A percentile compares a stretch with the other conserved stretches of the same genome.
Conservation (phyloP, 2,329 filamentous ascomycete genomes). For the Westerdykella aurantiaca region DNA sequence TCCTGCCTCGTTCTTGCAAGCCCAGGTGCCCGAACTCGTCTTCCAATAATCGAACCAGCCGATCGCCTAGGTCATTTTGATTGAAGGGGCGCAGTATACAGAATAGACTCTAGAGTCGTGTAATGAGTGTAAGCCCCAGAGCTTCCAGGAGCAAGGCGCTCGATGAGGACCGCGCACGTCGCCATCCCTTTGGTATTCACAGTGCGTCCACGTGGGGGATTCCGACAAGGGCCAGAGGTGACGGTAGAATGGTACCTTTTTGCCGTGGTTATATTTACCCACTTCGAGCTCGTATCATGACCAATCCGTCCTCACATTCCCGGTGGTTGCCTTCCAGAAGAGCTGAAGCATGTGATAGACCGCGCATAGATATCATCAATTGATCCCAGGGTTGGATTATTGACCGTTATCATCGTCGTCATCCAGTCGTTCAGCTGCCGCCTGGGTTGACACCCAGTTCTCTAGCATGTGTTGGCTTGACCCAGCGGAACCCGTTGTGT, state of each 20-base stretch:
- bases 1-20: too few species aligned
- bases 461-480: conserved; percentile 39
- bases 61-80: too few species aligned
- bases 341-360: conserved; percentile 1
- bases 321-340: conserved; percentile 4
- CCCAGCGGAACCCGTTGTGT: conserved; percentile 12
- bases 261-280: conserved; percentile 13
- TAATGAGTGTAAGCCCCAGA: too few species aligned
- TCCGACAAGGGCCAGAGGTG: conserved; percentile 2
- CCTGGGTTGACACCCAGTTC: conserved; percentile 41
- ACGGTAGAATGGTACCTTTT: conserved; percentile 4
- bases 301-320: conserved; percentile 3
- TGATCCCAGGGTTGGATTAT: conserved; percentile 4
- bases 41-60: too few species aligned
- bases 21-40: too few species aligned
- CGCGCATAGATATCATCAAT: neutral
- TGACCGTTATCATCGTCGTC: conserved; percentile 33
- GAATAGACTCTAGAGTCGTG: too few species aligned
- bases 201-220: conserved; percentile 24
- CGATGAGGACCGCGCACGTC: conserved; percentile 10
- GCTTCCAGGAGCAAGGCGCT: neutral
- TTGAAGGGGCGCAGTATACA: too few species aligned
- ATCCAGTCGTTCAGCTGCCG: conserved; percentile 30
- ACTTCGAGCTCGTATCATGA: conserved; percentile 9
- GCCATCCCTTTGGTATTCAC: conserved; percentile 14